Conservation (phyloP, 2,329 filamentous ascomycete genomes). For the Teratosphaeriaceae sp. region DNA sequence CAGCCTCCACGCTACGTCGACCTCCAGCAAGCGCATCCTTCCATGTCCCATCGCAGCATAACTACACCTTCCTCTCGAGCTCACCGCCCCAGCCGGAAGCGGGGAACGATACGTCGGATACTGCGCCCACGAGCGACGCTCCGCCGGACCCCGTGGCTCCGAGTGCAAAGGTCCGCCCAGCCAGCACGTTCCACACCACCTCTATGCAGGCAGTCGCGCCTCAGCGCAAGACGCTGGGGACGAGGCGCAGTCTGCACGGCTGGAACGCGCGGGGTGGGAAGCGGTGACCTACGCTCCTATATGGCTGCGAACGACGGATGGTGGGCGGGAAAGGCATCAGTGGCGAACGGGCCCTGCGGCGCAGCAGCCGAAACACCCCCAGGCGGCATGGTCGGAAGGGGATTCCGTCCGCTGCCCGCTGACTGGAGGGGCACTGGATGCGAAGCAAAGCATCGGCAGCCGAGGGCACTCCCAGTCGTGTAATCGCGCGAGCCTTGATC, state of each 20-base stretch:
- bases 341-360: too few species aligned
- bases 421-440: too few species aligned
- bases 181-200: constrained; percentile 39
- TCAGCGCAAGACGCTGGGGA: constrained; percentile 44
- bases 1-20: constrained; percentile 13
- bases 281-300: too few species aligned
- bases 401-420: too few species aligned
- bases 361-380: too few species aligned
- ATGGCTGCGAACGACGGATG: too few species aligned
- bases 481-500: too few species aligned
- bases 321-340: too few species aligned
- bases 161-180: constrained; percentile 19
- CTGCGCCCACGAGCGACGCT: background rate
- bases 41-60: constrained; percentile 9
- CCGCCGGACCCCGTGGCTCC: background rate
- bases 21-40: constrained; percentile 25
- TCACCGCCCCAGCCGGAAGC: constrained; percentile 33
- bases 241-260: constrained; percentile 44
- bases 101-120: constrained; percentile 4
- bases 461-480: too few species aligned
- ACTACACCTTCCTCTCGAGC: constrained; percentile 44
- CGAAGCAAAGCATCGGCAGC: too few species aligned
- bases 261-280: constrained; percentile 33
- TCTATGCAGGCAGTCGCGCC: constrained; percentile 30
- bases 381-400: too few species aligned